Conservation (phyloP, 257 asterid species). For the Nicotiana paniculata region DNA sequence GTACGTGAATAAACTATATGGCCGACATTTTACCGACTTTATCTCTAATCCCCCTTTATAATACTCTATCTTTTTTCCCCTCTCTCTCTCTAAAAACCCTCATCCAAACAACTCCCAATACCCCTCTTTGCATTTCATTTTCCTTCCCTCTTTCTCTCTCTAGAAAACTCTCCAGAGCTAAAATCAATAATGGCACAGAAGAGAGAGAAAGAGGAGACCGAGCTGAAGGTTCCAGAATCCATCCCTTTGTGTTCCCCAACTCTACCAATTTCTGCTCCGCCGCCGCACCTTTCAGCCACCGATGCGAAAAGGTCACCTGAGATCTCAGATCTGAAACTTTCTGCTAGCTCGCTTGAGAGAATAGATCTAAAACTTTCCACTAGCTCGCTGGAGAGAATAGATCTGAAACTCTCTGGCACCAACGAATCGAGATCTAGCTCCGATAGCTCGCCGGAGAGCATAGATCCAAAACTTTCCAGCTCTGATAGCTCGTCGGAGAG, state of each 20-base stretch:
- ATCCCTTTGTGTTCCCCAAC: slow-evolving; percentile 34
- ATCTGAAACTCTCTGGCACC: neutral
- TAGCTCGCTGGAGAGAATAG: neutral
- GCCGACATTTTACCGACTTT: slow-evolving; percentile 12
- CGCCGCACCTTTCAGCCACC: slow-evolving; percentile 11
- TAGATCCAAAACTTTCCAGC: slow-evolving; percentile 24
- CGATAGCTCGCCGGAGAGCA: neutral
- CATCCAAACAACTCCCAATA: slow-evolving; percentile 1
- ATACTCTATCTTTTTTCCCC: neutral
- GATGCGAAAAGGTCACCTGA: neutral
- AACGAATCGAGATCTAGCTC: neutral
- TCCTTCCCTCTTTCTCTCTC: neutral
- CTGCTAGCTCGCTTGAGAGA: neutral
- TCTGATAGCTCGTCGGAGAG: slow-evolving; percentile 5
- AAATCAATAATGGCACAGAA: slow-evolving; percentile 54
- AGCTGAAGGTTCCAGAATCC: slow-evolving; percentile 61
- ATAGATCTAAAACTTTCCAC: neutral
- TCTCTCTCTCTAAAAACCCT: neutral
- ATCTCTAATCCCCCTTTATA: neutral
- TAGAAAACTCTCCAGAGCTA: neutral
- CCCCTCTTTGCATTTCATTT: neutral
- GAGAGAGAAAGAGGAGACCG: slow-evolving; percentile 70
- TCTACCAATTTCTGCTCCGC: slow-evolving; percentile 41
- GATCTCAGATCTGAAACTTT: slow-evolving; percentile 29
- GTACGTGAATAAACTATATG: neutral